phyloP scores from a whole-genome alignment of 2,329 filamentous ascomycete species.

The Trichothecium roseum region DNA sequence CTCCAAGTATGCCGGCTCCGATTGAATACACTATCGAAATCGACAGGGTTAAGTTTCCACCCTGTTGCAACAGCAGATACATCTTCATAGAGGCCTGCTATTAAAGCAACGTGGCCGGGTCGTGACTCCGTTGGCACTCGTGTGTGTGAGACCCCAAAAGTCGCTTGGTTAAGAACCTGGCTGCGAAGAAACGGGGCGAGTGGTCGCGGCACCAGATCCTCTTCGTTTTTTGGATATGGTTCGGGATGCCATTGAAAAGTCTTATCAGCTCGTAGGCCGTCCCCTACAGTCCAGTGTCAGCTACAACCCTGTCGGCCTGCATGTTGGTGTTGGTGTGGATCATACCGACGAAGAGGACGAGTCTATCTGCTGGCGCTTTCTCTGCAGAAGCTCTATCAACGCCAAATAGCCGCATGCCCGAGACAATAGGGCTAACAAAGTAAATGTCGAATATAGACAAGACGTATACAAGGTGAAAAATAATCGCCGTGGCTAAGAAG shows the following conservation, averaged over 20 bases:
- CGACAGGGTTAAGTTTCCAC: constrained; percentile 96
- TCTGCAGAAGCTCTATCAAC: constrained; percentile 45
- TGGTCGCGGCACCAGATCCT: constrained; percentile 61
- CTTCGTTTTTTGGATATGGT: constrained; percentile 59
- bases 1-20: constrained; percentile 95
- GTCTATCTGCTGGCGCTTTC: constrained; percentile 74
- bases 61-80: constrained; percentile 95
- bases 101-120: constrained; percentile 91
- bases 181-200: constrained; percentile 88
- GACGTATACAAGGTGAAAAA: constrained; percentile 91
- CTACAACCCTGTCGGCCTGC: background rate
- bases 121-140: constrained; percentile 93
- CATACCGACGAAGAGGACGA: constrained; percentile 86
- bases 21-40: constrained; percentile 99
- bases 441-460: constrained; percentile 98
- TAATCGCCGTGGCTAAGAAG: constrained; percentile 78
- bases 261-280: constrained; percentile 94
- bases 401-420: constrained; percentile 78
- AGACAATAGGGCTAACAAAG: constrained; percentile 94
- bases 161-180: constrained; percentile 77
- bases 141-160: constrained; percentile 95
- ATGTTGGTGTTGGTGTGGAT: background rate
- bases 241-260: constrained; percentile 90
- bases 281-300: constrained; percentile 40
- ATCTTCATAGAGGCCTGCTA: constrained; percentile 94